These are phyloP conservation scores for Acer yangbiense DNA, from an alignment of 345 rosid genomes.

Conservation along the genomic window DNA sequence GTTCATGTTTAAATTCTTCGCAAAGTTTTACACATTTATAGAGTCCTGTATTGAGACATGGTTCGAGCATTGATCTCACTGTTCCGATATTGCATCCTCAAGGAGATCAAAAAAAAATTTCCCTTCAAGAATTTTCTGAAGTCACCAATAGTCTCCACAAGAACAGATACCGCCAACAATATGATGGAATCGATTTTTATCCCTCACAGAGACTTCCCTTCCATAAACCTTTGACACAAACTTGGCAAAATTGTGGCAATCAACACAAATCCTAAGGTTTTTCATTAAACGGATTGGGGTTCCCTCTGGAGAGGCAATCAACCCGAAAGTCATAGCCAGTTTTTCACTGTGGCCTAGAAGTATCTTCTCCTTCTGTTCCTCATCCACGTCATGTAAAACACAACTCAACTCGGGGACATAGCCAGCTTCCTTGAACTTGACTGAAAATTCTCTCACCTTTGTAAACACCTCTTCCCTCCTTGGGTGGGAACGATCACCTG, in stretches of 20 bases:
- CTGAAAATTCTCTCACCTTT: conserved; percentile 54
- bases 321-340: conserved; percentile 76
- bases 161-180: conserved; percentile 65
- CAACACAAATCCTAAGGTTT: conserved; percentile 80
- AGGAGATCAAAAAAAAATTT: neutral
- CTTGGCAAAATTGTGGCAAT: conserved; percentile 92
- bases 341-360: conserved; percentile 86
- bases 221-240: conserved; percentile 55
- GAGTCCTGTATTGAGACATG: neutral
- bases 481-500: conserved; percentile 78
- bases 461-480: conserved; percentile 62
- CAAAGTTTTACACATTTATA: neutral
- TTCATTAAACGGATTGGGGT: conserved; percentile 68
- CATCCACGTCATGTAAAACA: conserved; percentile 80
- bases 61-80: neutral
- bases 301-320: conserved; percentile 53
- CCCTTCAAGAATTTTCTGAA: conserved; percentile 3
- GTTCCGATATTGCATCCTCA: neutral
- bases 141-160: conserved; percentile 87
- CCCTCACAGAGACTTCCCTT: conserved; percentile 69
- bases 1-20: neutral
- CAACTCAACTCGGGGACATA: conserved; percentile 80
- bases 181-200: conserved; percentile 76
- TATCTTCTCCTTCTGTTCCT: conserved; percentile 91
- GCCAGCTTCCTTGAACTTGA: conserved; percentile 75